These are phyloP conservation scores for Talaromyces albobiverticillius DNA, from an alignment of 2,329 filamentous ascomycete genomes.

Conservation along the genomic window DNA sequence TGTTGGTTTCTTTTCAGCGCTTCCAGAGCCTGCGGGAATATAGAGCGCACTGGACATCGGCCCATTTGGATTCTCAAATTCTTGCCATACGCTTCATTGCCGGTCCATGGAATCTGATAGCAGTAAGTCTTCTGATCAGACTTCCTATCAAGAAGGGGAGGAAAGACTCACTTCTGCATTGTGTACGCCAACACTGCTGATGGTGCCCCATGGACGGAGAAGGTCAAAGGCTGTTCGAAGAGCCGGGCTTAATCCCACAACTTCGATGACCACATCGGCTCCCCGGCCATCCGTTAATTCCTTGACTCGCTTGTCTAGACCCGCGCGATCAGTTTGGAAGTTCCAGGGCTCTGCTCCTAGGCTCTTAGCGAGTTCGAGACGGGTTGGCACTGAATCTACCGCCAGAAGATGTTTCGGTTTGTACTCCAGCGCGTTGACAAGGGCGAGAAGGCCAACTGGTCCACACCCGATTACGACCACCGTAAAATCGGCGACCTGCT, in stretches of 20 bases:
- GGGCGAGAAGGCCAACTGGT: constrained; percentile 78
- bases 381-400: constrained; percentile 71
- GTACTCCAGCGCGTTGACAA: constrained; percentile 73
- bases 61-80: constrained; percentile 74
- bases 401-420: constrained; percentile 74
- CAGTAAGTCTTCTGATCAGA: not conserved
- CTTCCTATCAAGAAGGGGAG: not conserved
- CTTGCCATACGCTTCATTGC: constrained; percentile 63
- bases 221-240: constrained; percentile 69
- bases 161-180: constrained; percentile 60
- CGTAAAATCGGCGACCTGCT: constrained; percentile 63
- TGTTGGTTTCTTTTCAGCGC: constrained; percentile 66
- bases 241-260: constrained; percentile 68
- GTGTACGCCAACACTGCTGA: constrained; percentile 74
- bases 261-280: constrained; percentile 80
- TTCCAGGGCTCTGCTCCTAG: constrained; percentile 83
- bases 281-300: constrained; percentile 76
- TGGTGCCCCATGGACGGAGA: constrained; percentile 68
- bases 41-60: constrained; percentile 69
- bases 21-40: constrained; percentile 64
- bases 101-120: constrained; percentile 63
- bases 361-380: constrained; percentile 68
- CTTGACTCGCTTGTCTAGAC: constrained; percentile 65
- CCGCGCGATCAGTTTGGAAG: constrained; percentile 65
- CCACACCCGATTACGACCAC: constrained; percentile 83